Evolutionary conservation across 495 filamentous ascomycete species (phyloP).

Genomic region (Neurospora discreta): DNA sequence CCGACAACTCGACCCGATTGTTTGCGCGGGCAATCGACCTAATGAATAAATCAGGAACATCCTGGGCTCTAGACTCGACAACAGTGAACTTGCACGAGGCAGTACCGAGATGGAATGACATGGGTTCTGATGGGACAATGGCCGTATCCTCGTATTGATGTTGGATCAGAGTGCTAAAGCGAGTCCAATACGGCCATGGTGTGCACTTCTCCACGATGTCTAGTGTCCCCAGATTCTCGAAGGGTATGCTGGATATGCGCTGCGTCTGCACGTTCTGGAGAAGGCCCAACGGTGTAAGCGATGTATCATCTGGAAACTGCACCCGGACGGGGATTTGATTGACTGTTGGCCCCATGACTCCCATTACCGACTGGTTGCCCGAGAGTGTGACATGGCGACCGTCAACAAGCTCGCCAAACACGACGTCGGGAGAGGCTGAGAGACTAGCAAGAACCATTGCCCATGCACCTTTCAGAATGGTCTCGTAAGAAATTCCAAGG

Average conservation of each 20-base stretch:
- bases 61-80: slow-evolving; percentile 27
- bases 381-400: slow-evolving; percentile 34
- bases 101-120: slow-evolving; percentile 29
- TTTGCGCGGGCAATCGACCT: slow-evolving; percentile 22
- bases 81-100: slow-evolving; percentile 28
- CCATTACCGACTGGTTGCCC: slow-evolving; percentile 23
- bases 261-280: slow-evolving; percentile 31
- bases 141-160: slow-evolving; percentile 29
- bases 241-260: slow-evolving; percentile 27
- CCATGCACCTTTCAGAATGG: slow-evolving; percentile 37
- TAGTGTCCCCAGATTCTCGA: slow-evolving; percentile 32
- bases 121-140: slow-evolving; percentile 19
- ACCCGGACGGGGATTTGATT: slow-evolving; percentile 35
- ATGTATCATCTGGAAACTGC: slow-evolving; percentile 30
- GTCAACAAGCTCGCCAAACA: slow-evolving; percentile 38
- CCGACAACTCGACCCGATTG: slow-evolving; percentile 24
- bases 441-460: slow-evolving; percentile 36
- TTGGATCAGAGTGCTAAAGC: slow-evolving; percentile 34
- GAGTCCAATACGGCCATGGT: slow-evolving; percentile 38
- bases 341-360: slow-evolving; percentile 33
- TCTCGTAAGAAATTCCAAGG: slow-evolving; percentile 26
- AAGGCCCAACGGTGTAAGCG: slow-evolving; percentile 29
- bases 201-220: slow-evolving; percentile 37
- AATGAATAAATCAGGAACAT: slow-evolving; percentile 31
- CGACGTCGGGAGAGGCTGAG: slow-evolving; percentile 32